These are phyloP conservation scores for Colletotrichum plurivorum DNA, from an alignment of 2,329 filamentous ascomycete species.

Conservation along the genomic window DNA sequence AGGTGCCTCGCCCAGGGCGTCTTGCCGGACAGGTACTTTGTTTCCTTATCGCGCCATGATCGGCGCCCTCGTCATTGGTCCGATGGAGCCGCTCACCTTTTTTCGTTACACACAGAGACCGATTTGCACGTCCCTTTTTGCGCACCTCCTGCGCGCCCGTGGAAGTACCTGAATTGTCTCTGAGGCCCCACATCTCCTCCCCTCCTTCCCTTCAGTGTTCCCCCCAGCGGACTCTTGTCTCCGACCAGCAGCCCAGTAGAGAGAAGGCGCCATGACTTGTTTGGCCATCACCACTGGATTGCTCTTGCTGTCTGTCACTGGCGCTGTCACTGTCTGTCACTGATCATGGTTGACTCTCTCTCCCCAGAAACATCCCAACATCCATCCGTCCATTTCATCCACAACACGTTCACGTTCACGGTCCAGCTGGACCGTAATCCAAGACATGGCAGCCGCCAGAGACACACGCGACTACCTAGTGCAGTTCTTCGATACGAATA, in stretches of 20 bases:
- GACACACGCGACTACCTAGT: too few species aligned
- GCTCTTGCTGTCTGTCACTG: too few species aligned
- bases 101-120: slow-evolving; percentile 26
- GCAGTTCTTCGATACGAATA: too few species aligned
- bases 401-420: too few species aligned
- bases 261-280: background rate
- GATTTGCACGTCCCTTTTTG: slow-evolving; percentile 12
- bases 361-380: too few species aligned
- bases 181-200: background rate
- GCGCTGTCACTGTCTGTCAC: too few species aligned
- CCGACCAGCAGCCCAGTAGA: slow-evolving; percentile 1
- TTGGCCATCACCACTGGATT: too few species aligned
- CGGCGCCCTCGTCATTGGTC: slow-evolving; percentile 36
- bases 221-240: slow-evolving; percentile 19
- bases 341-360: too few species aligned
- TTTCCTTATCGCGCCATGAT: slow-evolving; percentile 39
- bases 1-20: slow-evolving; percentile 18
- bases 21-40: slow-evolving; percentile 25
- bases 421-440: background rate
- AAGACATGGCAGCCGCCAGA: too few species aligned
- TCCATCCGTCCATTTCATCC: too few species aligned
- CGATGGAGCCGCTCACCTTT: slow-evolving; percentile 36
- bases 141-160: background rate
- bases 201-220: background rate
- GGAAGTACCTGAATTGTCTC: background rate